Evolutionary conservation across 73 alveolate species (phyloP), one percentile per base, ranked within the genome.

Genomic region (Stentor roeselii): DNA sequence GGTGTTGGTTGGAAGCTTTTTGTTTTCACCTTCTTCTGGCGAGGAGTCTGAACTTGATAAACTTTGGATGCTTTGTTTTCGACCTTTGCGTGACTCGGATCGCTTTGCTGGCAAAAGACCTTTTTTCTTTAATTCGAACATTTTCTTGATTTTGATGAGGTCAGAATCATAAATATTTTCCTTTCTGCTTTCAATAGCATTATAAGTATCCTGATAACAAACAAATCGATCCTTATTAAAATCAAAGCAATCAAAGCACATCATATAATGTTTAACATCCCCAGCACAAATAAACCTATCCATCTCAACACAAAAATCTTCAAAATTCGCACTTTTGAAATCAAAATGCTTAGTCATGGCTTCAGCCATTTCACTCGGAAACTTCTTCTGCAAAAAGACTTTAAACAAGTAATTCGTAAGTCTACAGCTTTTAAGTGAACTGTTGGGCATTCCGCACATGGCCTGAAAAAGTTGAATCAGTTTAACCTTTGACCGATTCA

Each of bases 311-410:
- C 80, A 67, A 67, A 67, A 67, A 11, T 67, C 80, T 67, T 67
- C 80, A 21, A 67, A 67, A 21, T 21, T 67, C n/a, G 41, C 80
- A 30, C 21, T 30, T 34, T 67, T 67, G 41, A 67, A 67, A 32
- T 67, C 80, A 67, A 67, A 67, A 67, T 67, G 80, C 2, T 67
- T 67, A n/a, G 80, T 21, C 80, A 67, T 67, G 15, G 80, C 1
- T 34, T 67, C 80, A 67, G 80, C n/a, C 0, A 67, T 67, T 34
- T 67, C 80, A 67, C 27, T 34, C 11, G 80, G 80, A 40, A 21
- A 67, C 34, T 32, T 0, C 37, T 67, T 67, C 2, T 67, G n/a
- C 37, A 67, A 67, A 67, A 27, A 32, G 1, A 14, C 27, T 1
- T 21, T 67, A 2, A 67, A 67, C 41, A 21, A 0, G 11, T 67